phyloP scores from a whole-genome alignment of 345 rosid species.

The Cardamine chenopodiifolia region DNA sequence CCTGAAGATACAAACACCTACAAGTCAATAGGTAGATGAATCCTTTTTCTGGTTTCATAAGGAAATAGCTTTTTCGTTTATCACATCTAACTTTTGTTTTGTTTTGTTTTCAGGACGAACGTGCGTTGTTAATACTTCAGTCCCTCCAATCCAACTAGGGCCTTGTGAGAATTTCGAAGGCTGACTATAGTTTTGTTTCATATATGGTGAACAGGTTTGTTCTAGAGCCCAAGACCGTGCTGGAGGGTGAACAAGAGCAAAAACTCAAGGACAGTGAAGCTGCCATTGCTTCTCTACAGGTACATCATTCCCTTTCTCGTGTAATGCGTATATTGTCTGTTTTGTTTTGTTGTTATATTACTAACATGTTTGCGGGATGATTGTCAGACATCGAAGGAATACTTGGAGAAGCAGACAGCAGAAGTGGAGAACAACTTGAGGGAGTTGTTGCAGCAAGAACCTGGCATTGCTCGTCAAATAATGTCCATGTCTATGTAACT shows the following conservation, averaged over 20 bases:
- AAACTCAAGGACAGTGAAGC: slow-evolving; percentile 86
- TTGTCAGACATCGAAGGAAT: slow-evolving; percentile 79
- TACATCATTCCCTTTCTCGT: slow-evolving; percentile 26
- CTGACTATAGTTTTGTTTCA: slow-evolving; percentile 27
- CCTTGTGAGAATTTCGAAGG: slow-evolving; percentile 31
- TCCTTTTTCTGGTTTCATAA: background rate
- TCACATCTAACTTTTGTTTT: slow-evolving; percentile 2
- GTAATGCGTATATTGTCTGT: background rate
- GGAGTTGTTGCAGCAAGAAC: slow-evolving; percentile 96
- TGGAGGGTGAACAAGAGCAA: slow-evolving; percentile 78
- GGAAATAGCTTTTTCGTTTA: background rate
- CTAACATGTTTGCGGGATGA: slow-evolving; percentile 18
- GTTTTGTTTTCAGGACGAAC: slow-evolving; percentile 81
- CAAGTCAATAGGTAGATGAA: slow-evolving; percentile 70
- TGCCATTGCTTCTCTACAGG: slow-evolving; percentile 77
- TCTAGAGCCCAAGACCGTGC: slow-evolving; percentile 69
- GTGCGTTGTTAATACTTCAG: slow-evolving; percentile 57
- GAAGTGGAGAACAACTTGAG: slow-evolving; percentile 86
- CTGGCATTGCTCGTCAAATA: slow-evolving; percentile 81
- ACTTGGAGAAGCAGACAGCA: slow-evolving; percentile 80
- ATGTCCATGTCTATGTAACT: slow-evolving; percentile 72
- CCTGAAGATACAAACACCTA: slow-evolving; percentile 83
- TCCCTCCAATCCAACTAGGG: background rate
- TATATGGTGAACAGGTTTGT: slow-evolving; percentile 66
- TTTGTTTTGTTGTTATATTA: background rate